Evolutionary conservation across 306 rosid genomes (phyloP), one percentile per base, ranked within the genome.

Genomic region (Rosa rugosa): DNA sequence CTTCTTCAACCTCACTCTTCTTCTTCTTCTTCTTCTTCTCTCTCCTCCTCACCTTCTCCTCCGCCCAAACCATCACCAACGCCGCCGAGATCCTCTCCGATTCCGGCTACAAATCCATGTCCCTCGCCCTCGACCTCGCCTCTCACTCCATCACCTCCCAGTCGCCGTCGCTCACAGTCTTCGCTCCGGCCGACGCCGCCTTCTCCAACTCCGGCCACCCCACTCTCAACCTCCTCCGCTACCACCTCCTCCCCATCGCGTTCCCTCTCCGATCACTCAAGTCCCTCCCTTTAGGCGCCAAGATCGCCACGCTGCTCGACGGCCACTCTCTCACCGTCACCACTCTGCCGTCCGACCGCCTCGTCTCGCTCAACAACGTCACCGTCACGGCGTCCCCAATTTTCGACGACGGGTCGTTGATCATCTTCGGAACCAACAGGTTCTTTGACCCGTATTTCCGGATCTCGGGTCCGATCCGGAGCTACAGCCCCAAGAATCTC

Each of bases 281-380:
- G 34, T 84, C 89, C 44, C 89, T 91, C 16, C 93, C 96, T 10
- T 68, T 34, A 57, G 92, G 93, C 14, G 92, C 92, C 80, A 82
- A 72, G 79, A 85, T 89, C 78, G 47, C 86, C 25, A 89, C 92
- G 1, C 74, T 87, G 44, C 89, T 86, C 59, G 50, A 79, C 4
- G 57, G 70, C 36, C 85, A 84, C 51, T 78, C 83, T 67, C 85
- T 91, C 65, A 72, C 80, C 59, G 69, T 87, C 77, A 87, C 93
- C 47, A 67, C 80, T 5, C 5, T 57, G 3, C 51, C 56, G 0
- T 8, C 31, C 36, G 73, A 46, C 6, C 5, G 6, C 57, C 71
- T 13, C 5, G 36, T 89, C 74, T 87, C 93, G 20, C 63, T 89
- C 81, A 91, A 87, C 88, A 87, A 89, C 60, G 82, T 89, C 10